phyloP scores from a whole-genome alignment of 345 rosid genomes.

The Pistacia integerrima region DNA sequence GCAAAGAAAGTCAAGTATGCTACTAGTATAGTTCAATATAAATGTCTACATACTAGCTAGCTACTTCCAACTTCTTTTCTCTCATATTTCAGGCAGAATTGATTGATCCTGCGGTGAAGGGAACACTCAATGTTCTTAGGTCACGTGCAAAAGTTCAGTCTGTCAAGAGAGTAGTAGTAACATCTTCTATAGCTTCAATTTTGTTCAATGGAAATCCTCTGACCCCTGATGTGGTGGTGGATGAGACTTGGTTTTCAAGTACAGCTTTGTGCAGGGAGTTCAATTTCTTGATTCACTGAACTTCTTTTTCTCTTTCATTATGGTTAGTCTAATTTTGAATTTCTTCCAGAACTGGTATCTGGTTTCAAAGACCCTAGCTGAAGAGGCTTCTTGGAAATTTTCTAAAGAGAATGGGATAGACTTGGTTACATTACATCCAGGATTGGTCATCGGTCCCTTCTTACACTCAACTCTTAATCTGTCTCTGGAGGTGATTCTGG shows the following conservation, averaged over 20 bases:
- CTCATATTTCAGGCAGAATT: constrained; percentile 31
- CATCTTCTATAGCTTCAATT: constrained; percentile 53
- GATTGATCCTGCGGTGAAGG: constrained; percentile 52
- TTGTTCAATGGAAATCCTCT: constrained; percentile 29
- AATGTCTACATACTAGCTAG: not conserved
- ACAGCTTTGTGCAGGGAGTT: constrained; percentile 28
- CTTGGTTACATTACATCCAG: constrained; percentile 47
- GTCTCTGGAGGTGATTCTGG: too few species aligned
- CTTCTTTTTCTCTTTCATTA: too few species aligned
- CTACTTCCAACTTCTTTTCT: not conserved
- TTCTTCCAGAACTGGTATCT: constrained; percentile 37
- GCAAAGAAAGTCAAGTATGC: too few species aligned
- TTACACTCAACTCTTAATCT: constrained; percentile 46
- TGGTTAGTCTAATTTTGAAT: not conserved
- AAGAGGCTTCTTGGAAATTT: constrained; percentile 49
- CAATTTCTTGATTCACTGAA: not conserved
- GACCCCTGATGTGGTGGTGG: constrained; percentile 32
- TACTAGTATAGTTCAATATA: not conserved
- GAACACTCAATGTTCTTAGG: constrained; percentile 47
- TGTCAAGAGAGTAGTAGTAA: constrained; percentile 44
- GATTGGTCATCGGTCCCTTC: constrained; percentile 39
- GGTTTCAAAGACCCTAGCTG: constrained; percentile 46
- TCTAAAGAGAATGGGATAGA: constrained; percentile 45
- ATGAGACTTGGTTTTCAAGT: constrained; percentile 55
- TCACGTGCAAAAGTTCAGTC: constrained; percentile 43